Evolutionary conservation across 73 alveolate species (phyloP).

Genomic region (Paramecium tetraurelia): DNA sequence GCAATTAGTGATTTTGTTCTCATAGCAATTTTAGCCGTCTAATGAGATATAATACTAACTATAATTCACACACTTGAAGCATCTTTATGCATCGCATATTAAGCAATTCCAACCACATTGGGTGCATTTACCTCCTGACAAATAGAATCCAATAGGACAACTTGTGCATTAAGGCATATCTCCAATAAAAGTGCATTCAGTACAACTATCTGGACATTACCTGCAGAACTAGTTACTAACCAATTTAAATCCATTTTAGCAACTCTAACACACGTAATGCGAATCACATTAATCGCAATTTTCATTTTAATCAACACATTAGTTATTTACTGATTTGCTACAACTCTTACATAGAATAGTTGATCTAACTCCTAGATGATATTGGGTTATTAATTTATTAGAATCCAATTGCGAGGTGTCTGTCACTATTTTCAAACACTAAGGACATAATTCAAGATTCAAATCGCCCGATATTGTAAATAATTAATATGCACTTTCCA

Average conservation of each 20-base stretch:
- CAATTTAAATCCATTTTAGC: neutral
- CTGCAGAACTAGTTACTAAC: neutral
- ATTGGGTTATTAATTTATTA: neutral
- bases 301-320: neutral
- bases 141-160: neutral
- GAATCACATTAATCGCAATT: neutral
- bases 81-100: neutral
- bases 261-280: neutral
- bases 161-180: neutral
- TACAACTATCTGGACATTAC: neutral
- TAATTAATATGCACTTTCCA: neutral
- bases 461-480: neutral
- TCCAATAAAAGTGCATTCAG: neutral
- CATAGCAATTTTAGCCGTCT: neutral
- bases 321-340: neutral
- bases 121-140: neutral
- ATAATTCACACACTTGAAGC: neutral
- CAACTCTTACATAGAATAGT: neutral
- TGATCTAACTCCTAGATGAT: neutral
- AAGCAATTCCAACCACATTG: neutral
- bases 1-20: neutral
- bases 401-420: neutral
- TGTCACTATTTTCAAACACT: neutral
- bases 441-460: neutral
- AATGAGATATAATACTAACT: neutral